These are phyloP conservation scores for Trypanosoma lewisi DNA, from an alignment of 208 protist species.

Conservation along the genomic window DNA sequence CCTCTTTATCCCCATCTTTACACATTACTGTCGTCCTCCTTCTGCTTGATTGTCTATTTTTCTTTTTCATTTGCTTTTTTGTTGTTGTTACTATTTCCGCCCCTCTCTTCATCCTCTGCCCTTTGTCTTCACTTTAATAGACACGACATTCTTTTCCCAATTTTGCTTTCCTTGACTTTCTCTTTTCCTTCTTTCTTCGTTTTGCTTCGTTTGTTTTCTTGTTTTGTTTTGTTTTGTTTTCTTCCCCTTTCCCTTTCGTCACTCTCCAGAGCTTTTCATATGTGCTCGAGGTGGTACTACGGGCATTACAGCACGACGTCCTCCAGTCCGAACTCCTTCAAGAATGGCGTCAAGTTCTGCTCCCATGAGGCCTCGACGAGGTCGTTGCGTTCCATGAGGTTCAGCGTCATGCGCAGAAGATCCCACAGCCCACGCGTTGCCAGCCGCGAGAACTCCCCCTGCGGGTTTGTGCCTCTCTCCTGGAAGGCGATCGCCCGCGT, in stretches of 20 bases:
- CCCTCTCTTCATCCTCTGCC: not conserved
- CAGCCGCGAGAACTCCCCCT: conserved; percentile 42
- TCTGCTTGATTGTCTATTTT: not conserved
- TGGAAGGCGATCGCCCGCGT: conserved; percentile 79
- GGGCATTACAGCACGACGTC: conserved; percentile 34
- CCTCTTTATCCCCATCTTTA: not conserved
- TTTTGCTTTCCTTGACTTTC: not conserved
- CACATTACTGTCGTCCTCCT: not conserved
- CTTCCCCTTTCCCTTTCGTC: not conserved
- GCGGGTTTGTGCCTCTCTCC: conserved; percentile 64
- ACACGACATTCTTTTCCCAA: not conserved
- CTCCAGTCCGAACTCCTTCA: conserved; percentile 77
- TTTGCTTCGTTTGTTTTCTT: not conserved
- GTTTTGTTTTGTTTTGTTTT: not conserved
- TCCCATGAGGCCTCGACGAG: conserved; percentile 68
- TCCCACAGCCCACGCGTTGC: conserved; percentile 81
- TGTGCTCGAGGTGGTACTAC: no score
- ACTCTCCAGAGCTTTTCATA: no score
- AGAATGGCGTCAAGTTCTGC: conserved; percentile 62
- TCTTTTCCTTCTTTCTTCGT: not conserved
- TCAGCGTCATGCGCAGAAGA: conserved; percentile 80
- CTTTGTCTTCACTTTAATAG: not conserved
- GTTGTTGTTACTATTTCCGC: not conserved
- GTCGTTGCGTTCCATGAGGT: conserved; percentile 82
- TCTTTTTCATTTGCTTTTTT: not conserved